Percentiles rank a stretch among this genome's conserved stretches.
These are phyloP conservation scores for Rhizopogon vinicolor DNA, from an alignment of 768 basidiomycete genomes.

Conservation along the genomic window DNA sequence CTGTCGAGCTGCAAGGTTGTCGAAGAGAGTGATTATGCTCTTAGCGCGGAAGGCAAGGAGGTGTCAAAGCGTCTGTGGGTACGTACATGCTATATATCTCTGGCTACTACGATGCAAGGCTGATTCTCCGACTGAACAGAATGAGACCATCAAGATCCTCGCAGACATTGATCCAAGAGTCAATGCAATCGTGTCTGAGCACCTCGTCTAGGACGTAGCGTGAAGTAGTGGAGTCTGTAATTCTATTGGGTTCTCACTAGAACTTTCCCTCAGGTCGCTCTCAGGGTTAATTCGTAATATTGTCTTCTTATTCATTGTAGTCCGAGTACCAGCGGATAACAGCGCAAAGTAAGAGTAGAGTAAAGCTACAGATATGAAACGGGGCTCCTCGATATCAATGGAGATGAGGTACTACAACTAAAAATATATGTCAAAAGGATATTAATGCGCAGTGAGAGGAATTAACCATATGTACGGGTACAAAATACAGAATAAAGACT, in stretches of 20 bases:
- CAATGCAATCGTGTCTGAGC: conserved; percentile 17
- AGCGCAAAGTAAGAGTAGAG: conserved; percentile 2
- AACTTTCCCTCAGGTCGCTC: no score
- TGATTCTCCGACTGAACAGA: conserved; percentile 6
- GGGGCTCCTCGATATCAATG: neutral
- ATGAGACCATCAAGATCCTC: conserved; percentile 24
- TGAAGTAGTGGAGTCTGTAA: neutral
- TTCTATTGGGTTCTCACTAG: no score
- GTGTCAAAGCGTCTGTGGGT: conserved; percentile 31
- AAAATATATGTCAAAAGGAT: neutral
- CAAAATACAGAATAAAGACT: conserved; percentile 11
- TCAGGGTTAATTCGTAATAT: no score
- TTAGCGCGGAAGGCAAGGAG: conserved; percentile 23
- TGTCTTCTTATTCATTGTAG: conserved; percentile 1
- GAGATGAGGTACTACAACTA: conserved; percentile 6
- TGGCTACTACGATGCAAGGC: neutral
- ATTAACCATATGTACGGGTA: conserved; percentile 4
- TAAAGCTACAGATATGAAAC: conserved; percentile 19
- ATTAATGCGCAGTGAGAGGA: conserved; percentile 3
- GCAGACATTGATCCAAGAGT: conserved; percentile 24
- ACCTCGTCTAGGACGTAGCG: conserved; percentile 8
- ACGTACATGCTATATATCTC: neutral
- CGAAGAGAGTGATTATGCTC: conserved; percentile 27
- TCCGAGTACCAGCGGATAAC: conserved; percentile 3
- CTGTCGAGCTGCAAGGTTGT: conserved; percentile 11